These are phyloP conservation scores for Russula olivacea DNA, from an alignment of 768 basidiomycete species.

Conservation along the genomic window DNA sequence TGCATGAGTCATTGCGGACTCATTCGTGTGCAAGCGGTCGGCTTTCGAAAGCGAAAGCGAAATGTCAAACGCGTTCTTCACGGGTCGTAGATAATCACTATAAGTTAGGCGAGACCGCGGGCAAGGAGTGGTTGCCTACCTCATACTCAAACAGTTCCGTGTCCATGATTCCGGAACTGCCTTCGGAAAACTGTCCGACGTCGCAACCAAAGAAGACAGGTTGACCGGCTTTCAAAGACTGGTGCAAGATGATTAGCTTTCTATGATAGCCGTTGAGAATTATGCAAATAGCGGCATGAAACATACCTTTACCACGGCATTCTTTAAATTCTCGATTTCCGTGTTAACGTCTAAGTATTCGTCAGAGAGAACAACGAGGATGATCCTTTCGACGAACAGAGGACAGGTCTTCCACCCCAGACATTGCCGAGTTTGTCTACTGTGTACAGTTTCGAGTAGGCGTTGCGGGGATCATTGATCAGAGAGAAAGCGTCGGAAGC, in stretches of 20 bases:
- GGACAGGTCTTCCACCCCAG: conserved; percentile 78
- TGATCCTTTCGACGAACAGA: conserved; percentile 49
- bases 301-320: conserved; percentile 63
- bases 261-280: no score
- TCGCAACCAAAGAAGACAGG: conserved; percentile 97
- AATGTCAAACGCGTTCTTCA: conserved; percentile 77
- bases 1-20: conserved; percentile 92
- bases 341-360: conserved; percentile 75
- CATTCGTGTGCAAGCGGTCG: conserved; percentile 72
- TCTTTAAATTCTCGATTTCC: conserved; percentile 73
- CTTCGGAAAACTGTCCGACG: conserved; percentile 79
- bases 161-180: conserved; percentile 77
- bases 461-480: conserved; percentile 91
- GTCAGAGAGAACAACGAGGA: neutral
- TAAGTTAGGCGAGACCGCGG: neutral
- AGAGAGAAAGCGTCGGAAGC: conserved; percentile 76
- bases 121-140: conserved; percentile 35
- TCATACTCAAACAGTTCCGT: conserved; percentile 76
- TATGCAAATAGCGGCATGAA: neutral
- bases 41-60: conserved; percentile 77
- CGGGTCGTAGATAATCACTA: neutral
- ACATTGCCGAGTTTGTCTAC: conserved; percentile 92
- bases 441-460: conserved; percentile 76
- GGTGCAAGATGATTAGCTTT: neutral
- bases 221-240: conserved; percentile 69